Conservation (phyloP, 306 rosid genomes). For the Leucaena leucocephala region DNA sequence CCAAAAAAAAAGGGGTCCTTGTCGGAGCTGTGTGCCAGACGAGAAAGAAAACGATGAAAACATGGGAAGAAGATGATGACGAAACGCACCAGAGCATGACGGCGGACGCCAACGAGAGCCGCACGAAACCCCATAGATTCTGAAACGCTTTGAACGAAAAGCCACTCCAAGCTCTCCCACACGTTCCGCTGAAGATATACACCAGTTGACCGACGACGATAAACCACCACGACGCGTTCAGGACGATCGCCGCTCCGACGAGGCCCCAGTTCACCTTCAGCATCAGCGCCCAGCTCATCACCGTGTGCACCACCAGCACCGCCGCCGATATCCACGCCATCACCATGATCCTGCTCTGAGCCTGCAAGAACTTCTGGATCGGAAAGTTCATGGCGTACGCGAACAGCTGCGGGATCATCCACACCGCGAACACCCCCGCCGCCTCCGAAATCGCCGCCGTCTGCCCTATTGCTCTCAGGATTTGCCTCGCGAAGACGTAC, state of each 20-base stretch:
- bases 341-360: constrained; percentile 86
- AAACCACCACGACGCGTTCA: constrained; percentile 79
- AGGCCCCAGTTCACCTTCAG: constrained; percentile 65
- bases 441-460: constrained; percentile 64
- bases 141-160: constrained; percentile 75
- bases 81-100: constrained; percentile 29
- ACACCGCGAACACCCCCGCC: constrained; percentile 70
- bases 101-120: constrained; percentile 35
- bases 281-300: constrained; percentile 79
- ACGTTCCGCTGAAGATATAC: constrained; percentile 62
- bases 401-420: constrained; percentile 91
- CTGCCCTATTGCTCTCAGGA: constrained; percentile 66
- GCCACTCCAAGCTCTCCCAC: constrained; percentile 79
- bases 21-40: background rate
- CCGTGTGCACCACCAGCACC: constrained; percentile 58
- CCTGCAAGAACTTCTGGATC: constrained; percentile 72
- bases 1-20: too few relatives aligned
- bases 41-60: background rate
- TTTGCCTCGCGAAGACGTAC: constrained; percentile 59
- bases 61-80: background rate
- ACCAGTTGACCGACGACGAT: constrained; percentile 63
- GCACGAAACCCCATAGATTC: constrained; percentile 67
- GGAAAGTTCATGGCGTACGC: constrained; percentile 87
- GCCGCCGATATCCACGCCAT: constrained; percentile 76
- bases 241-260: constrained; percentile 73